Evolutionary conservation across 176 grass and related monocot genomes (phyloP), one percentile per base, ranked within the genome.

Genomic region (Chloris gayana): DNA sequence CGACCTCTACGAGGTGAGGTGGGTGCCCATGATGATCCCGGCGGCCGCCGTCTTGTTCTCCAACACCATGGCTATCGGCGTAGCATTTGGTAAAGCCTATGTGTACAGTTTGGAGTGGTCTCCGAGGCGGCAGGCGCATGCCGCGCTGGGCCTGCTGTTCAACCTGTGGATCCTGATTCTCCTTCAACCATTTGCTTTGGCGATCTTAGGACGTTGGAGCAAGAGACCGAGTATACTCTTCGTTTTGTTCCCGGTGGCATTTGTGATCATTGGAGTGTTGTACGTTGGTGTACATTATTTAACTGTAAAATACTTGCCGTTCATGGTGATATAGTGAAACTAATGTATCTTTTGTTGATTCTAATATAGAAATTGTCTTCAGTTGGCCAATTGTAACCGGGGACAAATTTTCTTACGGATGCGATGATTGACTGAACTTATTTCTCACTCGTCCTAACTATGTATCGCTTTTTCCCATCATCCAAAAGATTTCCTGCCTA

Each of bases 11-110:
- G 78, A 32, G 22, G 6, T 71, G 24, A 5, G 53, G 18, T 81
- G 67, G 78, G 78, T 45, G 50, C 78, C 66, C 2, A 59, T 80
- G 35, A 7, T 80, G 51, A 80, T 70, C 66, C 78, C 78, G 1
- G 15, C 34, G 5, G 25, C 35, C 1, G 51, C 27, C 4, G 78
- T 80, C 0, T 1, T 70, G 0, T 41, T 29, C 17, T 38, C 25
- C 3, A 80, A 80, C 9, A 19, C 22, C 4, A 32, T 41, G n/a
- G 78, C 78, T 0, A 60, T 80, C 3, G 78, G 78, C 6, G 66
- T 80, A 1, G 66, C 78, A 1, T 2, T 80, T 15, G 78, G 66
- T 17, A 80, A 80, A 30, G 18, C 10, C 2, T 9, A 59, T 0
- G 35, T 80, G 17, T 80, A 70, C 11, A 5, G 0, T 0, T 10